Base-by-base conservation (phyloP, 2,329 filamentous ascomycete genomes). In the Aspergillus alliaceus region DNA sequence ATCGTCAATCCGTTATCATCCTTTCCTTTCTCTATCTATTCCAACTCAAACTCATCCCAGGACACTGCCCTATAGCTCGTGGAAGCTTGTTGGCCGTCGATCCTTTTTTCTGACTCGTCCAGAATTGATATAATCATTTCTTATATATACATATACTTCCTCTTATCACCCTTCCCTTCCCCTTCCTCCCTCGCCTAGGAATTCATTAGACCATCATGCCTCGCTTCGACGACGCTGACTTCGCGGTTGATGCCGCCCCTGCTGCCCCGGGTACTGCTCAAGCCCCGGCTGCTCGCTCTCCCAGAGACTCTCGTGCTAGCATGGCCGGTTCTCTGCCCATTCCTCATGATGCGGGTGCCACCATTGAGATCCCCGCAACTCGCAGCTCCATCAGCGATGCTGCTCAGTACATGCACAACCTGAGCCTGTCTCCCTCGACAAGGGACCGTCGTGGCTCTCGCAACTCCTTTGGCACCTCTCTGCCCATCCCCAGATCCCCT, bases 391-490 rank as follows among this genome's bases (percentile, higher is more conserved):
- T 90, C 61, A 86, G 88, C 31, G 86, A 91, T 75, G 85, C 84
- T 25, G 76, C 83, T 44, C 80, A 83, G 64, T 88, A 87, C 75
- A 90, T 91, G 88, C 88, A 91, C 81, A 86, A 84, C 67, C 79
- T 91, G 67, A 89, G 86, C 67, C 76, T 87, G 46, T 79, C 83
- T 14, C 88, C 87, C 15, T 90, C 87, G 7, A 85, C 85, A 79
- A 86, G 81, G 73, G 85, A 89, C 63, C 81, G 88, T 60, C 79
- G 88, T 63, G 81, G 83, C 47, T 91, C 89, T 20, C 84, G 89
- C 61, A 91, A 91, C 82, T 91, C 88, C 18, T 91, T 91, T 69
- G 89, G 89, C 60, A 81, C 86, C 49, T 83, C 87, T 20, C 82
- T 91, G 15, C 89, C 88, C 52, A 91, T 91, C 65, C 89, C 89